phyloP scores from a whole-genome alignment of 192 early-diverging fungal species.

The Pilaira anomala region DNA sequence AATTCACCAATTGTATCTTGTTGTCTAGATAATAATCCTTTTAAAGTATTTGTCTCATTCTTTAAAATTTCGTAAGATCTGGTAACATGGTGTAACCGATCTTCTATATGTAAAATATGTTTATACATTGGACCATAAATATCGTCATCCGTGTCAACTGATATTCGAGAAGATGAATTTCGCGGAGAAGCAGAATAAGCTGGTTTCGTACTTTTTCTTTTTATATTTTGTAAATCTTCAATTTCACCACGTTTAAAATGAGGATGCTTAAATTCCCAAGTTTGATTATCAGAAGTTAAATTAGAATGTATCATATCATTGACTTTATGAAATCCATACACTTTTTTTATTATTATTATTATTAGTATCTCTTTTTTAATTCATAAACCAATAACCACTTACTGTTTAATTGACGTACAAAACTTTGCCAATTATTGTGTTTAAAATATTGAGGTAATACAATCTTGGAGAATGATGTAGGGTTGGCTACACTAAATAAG shows the following conservation, averaged over 20 bases:
- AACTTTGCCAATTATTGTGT: slow-evolving; percentile 29
- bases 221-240: slow-evolving; percentile 13
- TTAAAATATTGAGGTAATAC: slow-evolving; percentile 27
- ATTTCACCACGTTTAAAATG: slow-evolving; percentile 10
- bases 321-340: slow-evolving; percentile 29
- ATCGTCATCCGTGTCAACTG: background rate
- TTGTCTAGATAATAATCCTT: background rate
- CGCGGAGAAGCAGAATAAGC: background rate
- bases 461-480: slow-evolving; percentile 12
- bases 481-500: slow-evolving; percentile 19
- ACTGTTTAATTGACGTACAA: slow-evolving; percentile 28
- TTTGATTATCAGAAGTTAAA: slow-evolving; percentile 4
- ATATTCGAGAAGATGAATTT: background rate
- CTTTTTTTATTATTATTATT: background rate
- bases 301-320: slow-evolving; percentile 18
- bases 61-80: slow-evolving; percentile 5
- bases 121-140: slow-evolving; percentile 8
- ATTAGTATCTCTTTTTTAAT: background rate
- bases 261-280: slow-evolving; percentile 27
- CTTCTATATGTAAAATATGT: slow-evolving; percentile 15
- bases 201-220: slow-evolving; percentile 12
- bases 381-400: slow-evolving; percentile 2
- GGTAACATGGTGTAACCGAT: slow-evolving; percentile 1
- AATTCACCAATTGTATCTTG: slow-evolving; percentile 7
- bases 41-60: slow-evolving; percentile 4